A percentile compares a stretch with the other conserved stretches of the same genome.
phyloP scores from a whole-genome alignment of 2,329 filamentous ascomycete genomes.

The Endothia cerciana region DNA sequence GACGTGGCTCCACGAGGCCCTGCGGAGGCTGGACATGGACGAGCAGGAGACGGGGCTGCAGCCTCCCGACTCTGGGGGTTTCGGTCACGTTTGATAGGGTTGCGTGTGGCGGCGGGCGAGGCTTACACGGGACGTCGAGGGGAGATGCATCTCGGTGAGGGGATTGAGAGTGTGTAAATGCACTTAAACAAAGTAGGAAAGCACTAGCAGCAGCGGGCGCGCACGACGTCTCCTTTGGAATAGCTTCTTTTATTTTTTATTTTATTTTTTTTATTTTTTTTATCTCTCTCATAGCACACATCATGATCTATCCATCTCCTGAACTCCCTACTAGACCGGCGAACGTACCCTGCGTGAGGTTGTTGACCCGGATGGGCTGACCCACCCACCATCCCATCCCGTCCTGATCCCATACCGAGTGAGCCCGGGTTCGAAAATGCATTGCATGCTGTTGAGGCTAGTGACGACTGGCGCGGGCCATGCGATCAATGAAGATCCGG shows the following conservation, averaged over 20 bases:
- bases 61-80: constrained; percentile 1
- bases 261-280: not conserved
- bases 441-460: no score
- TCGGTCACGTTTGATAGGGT: constrained; percentile 1
- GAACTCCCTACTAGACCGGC: not conserved
- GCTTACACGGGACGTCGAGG: constrained; percentile 5
- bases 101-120: constrained; percentile 5
- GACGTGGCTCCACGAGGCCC: constrained; percentile 13
- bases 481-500: no score
- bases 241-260: constrained; percentile 5
- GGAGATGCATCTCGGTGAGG: not conserved
- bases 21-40: constrained; percentile 16
- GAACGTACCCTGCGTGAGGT: not conserved
- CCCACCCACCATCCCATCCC: not conserved
- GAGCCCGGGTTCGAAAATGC: not conserved
- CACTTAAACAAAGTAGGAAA: not conserved
- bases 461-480: no score
- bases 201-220: constrained; percentile 17
- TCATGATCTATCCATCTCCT: not conserved
- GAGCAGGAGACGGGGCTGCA: not conserved
- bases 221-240: constrained; percentile 18
- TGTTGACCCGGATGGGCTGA: not conserved
- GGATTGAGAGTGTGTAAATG: not conserved
- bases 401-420: not conserved
- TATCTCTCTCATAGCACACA: constrained; percentile 20